Base-by-base conservation (phyloP, 495 filamentous ascomycete species). In the Podospora bellae-mahoneyi region DNA sequence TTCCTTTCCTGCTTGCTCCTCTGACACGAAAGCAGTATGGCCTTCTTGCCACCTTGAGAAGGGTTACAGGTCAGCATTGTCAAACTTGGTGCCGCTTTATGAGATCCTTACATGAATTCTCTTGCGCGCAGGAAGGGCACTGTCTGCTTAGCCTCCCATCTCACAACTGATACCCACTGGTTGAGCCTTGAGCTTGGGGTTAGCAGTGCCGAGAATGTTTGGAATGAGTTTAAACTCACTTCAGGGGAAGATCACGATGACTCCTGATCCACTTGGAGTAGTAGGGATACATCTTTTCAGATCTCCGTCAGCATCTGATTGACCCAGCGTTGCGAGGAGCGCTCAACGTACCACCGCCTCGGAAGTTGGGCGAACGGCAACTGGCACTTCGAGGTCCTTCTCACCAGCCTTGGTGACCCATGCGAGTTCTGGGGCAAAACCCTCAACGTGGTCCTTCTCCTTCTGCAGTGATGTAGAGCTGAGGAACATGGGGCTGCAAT, bases 71-170 rank as follows among this genome's bases (percentile, higher is more conserved):
- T 32, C 30, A 32, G 30, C 30, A 32, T 32, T 32, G 23, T 32
- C 0, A 5, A 32, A 32, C 1, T 32, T 32, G 30, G 7, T 7
- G 30, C 7, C 4, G 0, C 30, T 32, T 32, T 4, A 32, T 32
- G 30, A 32, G 30, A 32, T 32, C 7, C 30, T 32, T 32, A 32
- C 59, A 97, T 81, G 80, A 99, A 99, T 77, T 99, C 95, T 73
- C 95, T 82, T 62, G 94, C 93, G 68, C 95, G 83, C 26, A 99
- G 82, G 84, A 99, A 97, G 5, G 95, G 95, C 75, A 94, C 94
- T 26, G 94, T 93, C 75, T 99, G 91, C 82, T 98, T 97, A 76
- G 96, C 96, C 81, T 99, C 95, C 95, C 95, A 99, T 72, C 95
- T 87, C 44, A 97, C 94, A 62, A 97, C 94, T 6, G 90, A 94